phyloP scores from a whole-genome alignment of 805 yeast species.

The Wickerhamiella hasegawae region DNA sequence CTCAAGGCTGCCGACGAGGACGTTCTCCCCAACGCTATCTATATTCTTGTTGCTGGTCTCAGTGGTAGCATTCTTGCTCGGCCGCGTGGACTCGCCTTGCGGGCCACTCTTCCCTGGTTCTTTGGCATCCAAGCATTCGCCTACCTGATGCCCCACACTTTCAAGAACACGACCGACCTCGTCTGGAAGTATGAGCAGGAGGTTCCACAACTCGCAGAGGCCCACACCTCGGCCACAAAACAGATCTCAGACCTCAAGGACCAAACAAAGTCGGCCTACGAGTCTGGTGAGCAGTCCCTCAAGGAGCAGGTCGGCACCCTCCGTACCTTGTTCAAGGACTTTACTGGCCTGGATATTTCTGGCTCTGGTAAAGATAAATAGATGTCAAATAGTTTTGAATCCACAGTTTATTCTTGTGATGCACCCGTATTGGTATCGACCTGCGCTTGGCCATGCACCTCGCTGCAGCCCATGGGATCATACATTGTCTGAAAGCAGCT shows the following conservation, averaged over 20 bases:
- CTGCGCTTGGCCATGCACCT: no score
- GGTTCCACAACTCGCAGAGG: slow-evolving; percentile 47
- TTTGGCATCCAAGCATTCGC: slow-evolving; percentile 52
- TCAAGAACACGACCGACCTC: slow-evolving; percentile 38
- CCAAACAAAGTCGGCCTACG: slow-evolving; percentile 29
- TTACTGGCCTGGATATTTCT: no score
- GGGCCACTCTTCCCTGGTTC: slow-evolving; percentile 38
- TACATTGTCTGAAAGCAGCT: no score
- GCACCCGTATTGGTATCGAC: no score
- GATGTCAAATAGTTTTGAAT: no score
- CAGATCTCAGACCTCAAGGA: slow-evolving; percentile 31
- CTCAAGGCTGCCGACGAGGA: slow-evolving; percentile 54
- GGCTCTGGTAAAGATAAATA: no score
- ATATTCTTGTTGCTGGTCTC: slow-evolving; percentile 50
- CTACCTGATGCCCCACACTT: slow-evolving; percentile 60
- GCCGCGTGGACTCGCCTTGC: slow-evolving; percentile 40
- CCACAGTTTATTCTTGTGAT: no score
- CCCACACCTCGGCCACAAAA: slow-evolving; percentile 36
- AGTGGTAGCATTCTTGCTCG: slow-evolving; percentile 63
- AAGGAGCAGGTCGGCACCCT: neutral
- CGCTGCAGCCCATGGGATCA: no score
- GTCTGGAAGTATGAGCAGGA: slow-evolving; percentile 42
- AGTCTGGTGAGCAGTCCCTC: slow-evolving; percentile 19
- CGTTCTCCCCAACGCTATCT: slow-evolving; percentile 53
- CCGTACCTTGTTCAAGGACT: no score